phyloP scores from a whole-genome alignment of 2,329 filamentous ascomycete species.

The Huntiella abstrusa region DNA sequence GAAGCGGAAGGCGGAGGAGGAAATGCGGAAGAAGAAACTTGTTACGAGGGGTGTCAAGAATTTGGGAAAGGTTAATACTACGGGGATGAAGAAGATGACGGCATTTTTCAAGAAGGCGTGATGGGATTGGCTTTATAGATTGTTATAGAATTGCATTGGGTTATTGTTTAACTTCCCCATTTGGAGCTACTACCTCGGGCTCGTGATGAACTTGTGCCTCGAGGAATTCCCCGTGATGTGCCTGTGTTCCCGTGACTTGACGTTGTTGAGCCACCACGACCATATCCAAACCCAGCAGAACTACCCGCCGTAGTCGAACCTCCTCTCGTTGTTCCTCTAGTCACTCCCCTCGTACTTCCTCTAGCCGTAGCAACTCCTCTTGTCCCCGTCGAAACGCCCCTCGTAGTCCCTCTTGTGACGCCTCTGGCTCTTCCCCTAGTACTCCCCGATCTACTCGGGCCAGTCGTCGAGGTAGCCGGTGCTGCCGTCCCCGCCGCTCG shows the following conservation, averaged over 20 bases:
- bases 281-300: background rate
- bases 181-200: conserved; percentile 11
- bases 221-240: background rate
- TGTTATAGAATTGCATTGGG: background rate
- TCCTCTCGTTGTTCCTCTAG: background rate
- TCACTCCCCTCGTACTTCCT: background rate
- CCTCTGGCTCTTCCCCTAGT: conserved; percentile 16
- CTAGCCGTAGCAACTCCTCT: too few species aligned
- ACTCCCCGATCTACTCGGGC: too few species aligned
- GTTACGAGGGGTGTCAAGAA: conserved; percentile 61
- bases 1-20: conserved; percentile 71
- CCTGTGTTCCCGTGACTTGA: background rate
- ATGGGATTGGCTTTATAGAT: background rate
- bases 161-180: conserved; percentile 13
- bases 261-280: background rate
- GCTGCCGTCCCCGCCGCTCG: conserved; percentile 15
- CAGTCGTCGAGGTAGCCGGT: too few species aligned
- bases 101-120: conserved; percentile 68
- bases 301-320: background rate
- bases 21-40: conserved; percentile 61
- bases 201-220: conserved; percentile 12
- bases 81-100: conserved; percentile 93
- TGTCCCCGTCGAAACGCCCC: background rate
- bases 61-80: conserved; percentile 75
- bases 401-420: background rate